Conservation (phyloP, 164 flowering plant genomes). For the Kingdonia uniflora region DNA sequence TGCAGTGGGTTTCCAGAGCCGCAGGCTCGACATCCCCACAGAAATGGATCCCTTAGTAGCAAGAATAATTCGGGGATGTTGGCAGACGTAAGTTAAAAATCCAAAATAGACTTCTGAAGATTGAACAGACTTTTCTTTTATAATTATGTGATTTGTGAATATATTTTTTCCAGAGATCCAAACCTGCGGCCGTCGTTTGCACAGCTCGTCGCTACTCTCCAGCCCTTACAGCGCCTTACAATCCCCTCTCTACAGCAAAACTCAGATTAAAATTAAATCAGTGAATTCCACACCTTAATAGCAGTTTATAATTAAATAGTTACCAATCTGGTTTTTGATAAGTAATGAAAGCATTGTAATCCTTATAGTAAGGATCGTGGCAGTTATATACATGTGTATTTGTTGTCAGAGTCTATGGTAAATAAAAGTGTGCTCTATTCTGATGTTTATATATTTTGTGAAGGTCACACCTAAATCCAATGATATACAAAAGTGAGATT, state of each 20-base stretch:
- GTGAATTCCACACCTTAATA: conserved; percentile 52
- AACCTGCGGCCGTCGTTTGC: conserved; percentile 90
- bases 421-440: too few species aligned
- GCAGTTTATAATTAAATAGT: background rate
- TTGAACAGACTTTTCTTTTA: background rate
- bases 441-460: too few species aligned
- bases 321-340: too few species aligned
- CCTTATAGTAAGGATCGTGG: too few species aligned
- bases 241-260: conserved; percentile 54
- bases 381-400: too few species aligned
- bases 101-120: background rate
- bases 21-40: conserved; percentile 83
- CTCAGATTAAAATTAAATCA: conserved; percentile 22
- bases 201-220: conserved; percentile 62
- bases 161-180: conserved; percentile 73
- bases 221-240: conserved; percentile 77
- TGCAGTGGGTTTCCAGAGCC: conserved; percentile 95
- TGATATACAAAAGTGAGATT: too few species aligned
- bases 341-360: too few species aligned
- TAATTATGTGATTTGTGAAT: background rate
- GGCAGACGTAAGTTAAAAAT: conserved; percentile 71
- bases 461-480: too few species aligned
- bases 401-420: too few species aligned
- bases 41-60: conserved; percentile 88
- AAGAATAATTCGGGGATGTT: conserved; percentile 78